Percentiles rank a stretch among this genome's conserved stretches.
Evolutionary conservation across 2,329 filamentous ascomycete genomes (phyloP).

Genomic region (Aureobasidium sp.): DNA sequence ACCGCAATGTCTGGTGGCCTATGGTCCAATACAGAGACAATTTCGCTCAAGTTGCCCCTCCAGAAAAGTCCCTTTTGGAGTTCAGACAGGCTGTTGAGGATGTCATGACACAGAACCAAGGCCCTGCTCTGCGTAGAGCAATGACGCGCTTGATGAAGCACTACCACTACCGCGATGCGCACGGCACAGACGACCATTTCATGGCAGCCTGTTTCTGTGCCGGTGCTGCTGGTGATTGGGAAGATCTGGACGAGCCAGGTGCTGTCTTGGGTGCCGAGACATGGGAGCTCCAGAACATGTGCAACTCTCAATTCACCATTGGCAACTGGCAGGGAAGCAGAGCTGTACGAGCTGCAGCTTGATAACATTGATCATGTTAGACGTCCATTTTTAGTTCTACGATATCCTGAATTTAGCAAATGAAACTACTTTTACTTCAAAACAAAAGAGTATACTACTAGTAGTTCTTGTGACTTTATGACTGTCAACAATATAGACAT

Average conservation of each 20-base stretch:
- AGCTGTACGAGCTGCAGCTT: background rate
- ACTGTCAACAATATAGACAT: no score
- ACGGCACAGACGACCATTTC: conserved; percentile 65
- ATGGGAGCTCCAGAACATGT: conserved; percentile 62
- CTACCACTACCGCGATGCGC: conserved; percentile 57
- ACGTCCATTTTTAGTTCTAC: background rate
- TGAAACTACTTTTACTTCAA: background rate
- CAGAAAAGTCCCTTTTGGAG: conserved; percentile 55
- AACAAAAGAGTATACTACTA: no score
- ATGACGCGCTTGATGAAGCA: conserved; percentile 62
- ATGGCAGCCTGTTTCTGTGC: conserved; percentile 60
- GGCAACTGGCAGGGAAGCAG: conserved; percentile 32
- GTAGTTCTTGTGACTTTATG: no score
- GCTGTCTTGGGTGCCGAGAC: conserved; percentile 39
- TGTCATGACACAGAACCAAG: conserved; percentile 47
- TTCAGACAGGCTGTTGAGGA: conserved; percentile 61
- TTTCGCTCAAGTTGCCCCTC: conserved; percentile 53
- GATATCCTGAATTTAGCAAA: background rate
- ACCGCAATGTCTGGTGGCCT: conserved; percentile 58
- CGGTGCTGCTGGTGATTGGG: conserved; percentile 45
- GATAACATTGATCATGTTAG: background rate
- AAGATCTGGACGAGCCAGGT: background rate
- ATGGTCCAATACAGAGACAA: conserved; percentile 60
- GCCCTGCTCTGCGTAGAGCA: conserved; percentile 48
- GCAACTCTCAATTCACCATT: conserved; percentile 54